These are phyloP conservation scores for Artomyces pyxidatus DNA, from an alignment of 768 basidiomycete species.

Conservation along the genomic window DNA sequence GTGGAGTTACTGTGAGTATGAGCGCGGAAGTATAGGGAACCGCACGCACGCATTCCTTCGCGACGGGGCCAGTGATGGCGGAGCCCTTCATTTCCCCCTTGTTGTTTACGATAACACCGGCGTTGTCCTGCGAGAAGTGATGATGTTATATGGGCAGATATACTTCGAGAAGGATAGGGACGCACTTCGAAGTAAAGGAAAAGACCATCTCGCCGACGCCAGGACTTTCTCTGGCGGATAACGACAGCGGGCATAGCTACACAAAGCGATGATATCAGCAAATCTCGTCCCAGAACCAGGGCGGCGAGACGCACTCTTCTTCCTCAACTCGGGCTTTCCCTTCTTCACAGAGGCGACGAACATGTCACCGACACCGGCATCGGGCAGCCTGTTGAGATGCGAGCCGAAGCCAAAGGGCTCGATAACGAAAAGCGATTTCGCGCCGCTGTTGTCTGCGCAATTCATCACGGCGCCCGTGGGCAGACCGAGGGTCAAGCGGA, in stretches of 20 bases:
- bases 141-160: not conserved
- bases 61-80: constrained; percentile 92
- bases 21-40: not conserved
- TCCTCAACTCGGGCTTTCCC: constrained; percentile 98
- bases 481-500: constrained; percentile 90
- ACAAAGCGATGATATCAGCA: constrained; percentile 12
- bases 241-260: constrained; percentile 95
- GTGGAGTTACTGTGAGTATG: constrained; percentile 3
- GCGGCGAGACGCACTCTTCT: constrained; percentile 78
- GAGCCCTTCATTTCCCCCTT: constrained; percentile 99
- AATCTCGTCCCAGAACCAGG: not conserved
- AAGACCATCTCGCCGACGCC: constrained; percentile 96
- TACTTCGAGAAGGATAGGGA: not conserved
- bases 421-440: constrained; percentile 92
- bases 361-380: constrained; percentile 94
- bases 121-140: constrained; percentile 59
- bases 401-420: constrained; percentile 95
- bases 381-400: constrained; percentile 94
- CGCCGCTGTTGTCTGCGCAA: constrained; percentile 99
- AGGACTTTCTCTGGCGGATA: constrained; percentile 95
- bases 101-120: constrained; percentile 95
- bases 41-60: constrained; percentile 93
- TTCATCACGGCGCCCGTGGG: constrained; percentile 92
- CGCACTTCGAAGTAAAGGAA: constrained; percentile 96
- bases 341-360: constrained; percentile 97